phyloP scores from a whole-genome alignment of 1,139 yeast species.

The Pneumocystis murina region DNA sequence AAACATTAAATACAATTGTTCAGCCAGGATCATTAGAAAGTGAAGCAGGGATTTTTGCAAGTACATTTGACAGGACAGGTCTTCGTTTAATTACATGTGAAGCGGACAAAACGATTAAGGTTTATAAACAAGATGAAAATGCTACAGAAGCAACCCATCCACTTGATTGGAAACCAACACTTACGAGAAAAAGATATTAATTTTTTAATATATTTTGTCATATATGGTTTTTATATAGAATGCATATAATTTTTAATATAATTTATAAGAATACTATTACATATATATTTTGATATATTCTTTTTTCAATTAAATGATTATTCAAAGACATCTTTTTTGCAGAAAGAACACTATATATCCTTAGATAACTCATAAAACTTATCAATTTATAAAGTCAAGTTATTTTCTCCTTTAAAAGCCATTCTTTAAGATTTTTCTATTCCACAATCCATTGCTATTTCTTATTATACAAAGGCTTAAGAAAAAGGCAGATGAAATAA shows the following conservation, averaged over 20 bases:
- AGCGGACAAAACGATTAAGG: slow-evolving; percentile 74
- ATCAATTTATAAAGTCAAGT: neutral
- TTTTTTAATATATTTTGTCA: neutral
- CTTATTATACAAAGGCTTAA: neutral
- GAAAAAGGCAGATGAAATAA: neutral
- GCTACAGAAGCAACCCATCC: slow-evolving; percentile 36
- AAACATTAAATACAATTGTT: slow-evolving; percentile 36
- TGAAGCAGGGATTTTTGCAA: slow-evolving; percentile 55
- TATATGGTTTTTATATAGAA: neutral
- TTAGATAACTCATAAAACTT: neutral
- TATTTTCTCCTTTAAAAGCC: neutral
- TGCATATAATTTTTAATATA: neutral
- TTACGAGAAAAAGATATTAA: slow-evolving; percentile 10
- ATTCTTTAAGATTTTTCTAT: neutral
- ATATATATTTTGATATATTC: neutral
- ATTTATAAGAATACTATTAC: neutral
- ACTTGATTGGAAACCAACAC: slow-evolving; percentile 32
- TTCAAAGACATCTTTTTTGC: neutral
- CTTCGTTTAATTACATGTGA: slow-evolving; percentile 71
- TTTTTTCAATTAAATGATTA: neutral
- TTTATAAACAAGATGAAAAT: slow-evolving; percentile 50
- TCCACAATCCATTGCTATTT: neutral
- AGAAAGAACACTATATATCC: neutral
- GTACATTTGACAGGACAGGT: slow-evolving; percentile 69
- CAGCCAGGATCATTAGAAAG: slow-evolving; percentile 57